phyloP scores from a whole-genome alignment of 257 asterid genomes.

The Capsicum rhomboideum region DNA sequence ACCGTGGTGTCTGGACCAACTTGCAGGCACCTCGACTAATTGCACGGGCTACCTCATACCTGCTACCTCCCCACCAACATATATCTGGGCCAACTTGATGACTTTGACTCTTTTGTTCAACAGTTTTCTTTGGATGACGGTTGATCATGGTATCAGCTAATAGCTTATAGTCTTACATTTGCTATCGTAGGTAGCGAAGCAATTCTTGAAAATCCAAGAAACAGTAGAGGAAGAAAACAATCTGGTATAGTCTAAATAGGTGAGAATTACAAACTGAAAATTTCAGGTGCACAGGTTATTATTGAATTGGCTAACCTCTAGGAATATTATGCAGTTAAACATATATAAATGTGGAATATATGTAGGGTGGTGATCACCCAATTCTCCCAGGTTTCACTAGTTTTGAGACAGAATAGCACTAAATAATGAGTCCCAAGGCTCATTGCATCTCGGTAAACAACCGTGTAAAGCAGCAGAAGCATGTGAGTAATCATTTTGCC shows the following conservation, averaged over 20 bases:
- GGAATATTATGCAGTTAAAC: background rate
- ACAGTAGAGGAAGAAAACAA: constrained; percentile 8
- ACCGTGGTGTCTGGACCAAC: background rate
- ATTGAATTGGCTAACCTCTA: background rate
- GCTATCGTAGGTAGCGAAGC: background rate
- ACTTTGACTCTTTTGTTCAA: background rate
- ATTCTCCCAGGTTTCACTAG: background rate
- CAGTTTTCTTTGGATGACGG: background rate
- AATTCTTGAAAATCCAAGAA: constrained; percentile 7
- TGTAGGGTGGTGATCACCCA: background rate
- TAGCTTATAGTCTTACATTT: background rate
- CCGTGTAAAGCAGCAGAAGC: background rate
- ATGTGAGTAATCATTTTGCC: background rate
- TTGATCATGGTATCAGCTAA: background rate
- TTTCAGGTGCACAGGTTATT: background rate
- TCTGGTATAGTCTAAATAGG: background rate
- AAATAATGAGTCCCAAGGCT: background rate
- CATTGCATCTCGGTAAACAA: background rate
- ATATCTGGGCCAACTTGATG: background rate
- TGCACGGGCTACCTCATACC: background rate
- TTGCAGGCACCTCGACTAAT: background rate
- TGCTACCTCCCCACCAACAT: background rate
- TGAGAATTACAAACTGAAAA: background rate
- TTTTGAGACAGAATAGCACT: background rate
- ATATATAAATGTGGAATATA: background rate